These are phyloP conservation scores for Beauveria asiatica DNA, from an alignment of 2,329 filamentous ascomycete species.

Conservation along the genomic window DNA sequence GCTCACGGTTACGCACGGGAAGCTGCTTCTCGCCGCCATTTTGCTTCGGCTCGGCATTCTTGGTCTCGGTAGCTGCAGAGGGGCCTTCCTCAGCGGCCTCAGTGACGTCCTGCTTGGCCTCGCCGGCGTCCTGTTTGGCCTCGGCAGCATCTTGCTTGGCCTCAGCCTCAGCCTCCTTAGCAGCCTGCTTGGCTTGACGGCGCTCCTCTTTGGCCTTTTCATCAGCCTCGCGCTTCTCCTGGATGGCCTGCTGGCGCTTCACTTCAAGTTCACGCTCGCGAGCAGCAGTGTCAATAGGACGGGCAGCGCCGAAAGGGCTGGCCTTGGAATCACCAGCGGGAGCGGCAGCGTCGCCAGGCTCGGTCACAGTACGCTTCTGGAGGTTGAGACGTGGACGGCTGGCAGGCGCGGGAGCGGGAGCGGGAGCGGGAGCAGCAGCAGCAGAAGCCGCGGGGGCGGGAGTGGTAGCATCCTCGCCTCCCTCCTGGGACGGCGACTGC, in stretches of 20 bases:
- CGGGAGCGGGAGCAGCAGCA: conserved; percentile 51
- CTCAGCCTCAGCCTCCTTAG: conserved; percentile 26
- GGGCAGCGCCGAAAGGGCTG: conserved; percentile 87
- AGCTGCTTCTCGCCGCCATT: conserved; percentile 36
- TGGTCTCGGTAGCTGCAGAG: conserved; percentile 21
- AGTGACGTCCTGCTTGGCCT: conserved; percentile 19
- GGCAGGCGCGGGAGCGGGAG: conserved; percentile 44
- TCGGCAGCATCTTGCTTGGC: conserved; percentile 18
- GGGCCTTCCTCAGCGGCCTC: conserved; percentile 16
- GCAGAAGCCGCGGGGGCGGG: conserved; percentile 43
- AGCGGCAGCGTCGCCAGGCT: conserved; percentile 45
- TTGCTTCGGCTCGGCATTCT: conserved; percentile 16
- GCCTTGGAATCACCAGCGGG: conserved; percentile 67
- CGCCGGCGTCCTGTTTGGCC: conserved; percentile 33
- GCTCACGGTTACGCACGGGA: conserved; percentile 26
- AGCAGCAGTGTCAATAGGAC: conserved; percentile 86
- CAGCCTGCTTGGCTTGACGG: conserved; percentile 34
- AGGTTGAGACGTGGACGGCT: conserved; percentile 79
- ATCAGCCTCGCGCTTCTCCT: conserved; percentile 79
- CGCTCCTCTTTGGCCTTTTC: conserved; percentile 76
- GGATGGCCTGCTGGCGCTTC: conserved; percentile 64
- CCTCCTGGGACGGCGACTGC: conserved; percentile 60
- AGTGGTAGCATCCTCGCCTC: conserved; percentile 68
- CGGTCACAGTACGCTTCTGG: conserved; percentile 82
- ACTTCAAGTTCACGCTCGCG: conserved; percentile 87